Evolutionary conservation across 2,329 filamentous ascomycete species (phyloP).

Genomic region (Didymella glomerata): DNA sequence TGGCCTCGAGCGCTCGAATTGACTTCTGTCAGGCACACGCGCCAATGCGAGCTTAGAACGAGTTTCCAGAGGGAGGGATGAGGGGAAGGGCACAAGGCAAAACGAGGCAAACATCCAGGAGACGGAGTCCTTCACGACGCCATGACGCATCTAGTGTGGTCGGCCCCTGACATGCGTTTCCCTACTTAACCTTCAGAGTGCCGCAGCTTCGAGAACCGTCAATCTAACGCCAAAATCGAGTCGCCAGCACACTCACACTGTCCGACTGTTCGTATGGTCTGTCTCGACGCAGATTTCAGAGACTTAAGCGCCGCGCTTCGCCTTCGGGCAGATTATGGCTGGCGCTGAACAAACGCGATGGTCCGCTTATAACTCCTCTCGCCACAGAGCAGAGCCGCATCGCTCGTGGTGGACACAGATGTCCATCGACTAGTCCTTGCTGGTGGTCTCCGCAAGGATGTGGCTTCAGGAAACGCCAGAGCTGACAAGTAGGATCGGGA

Average conservation of each 20-base stretch:
- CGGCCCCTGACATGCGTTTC: slow-evolving; percentile 19
- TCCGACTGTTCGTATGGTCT: neutral
- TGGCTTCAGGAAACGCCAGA: neutral
- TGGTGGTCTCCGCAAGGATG: neutral
- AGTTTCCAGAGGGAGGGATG: slow-evolving; percentile 8
- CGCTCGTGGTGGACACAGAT: neutral
- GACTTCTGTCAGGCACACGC: slow-evolving; percentile 13
- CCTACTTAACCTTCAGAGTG: slow-evolving; percentile 34
- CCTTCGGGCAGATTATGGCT: slow-evolving; percentile 2
- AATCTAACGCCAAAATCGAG: neutral
- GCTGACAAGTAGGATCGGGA: slow-evolving; percentile 7
- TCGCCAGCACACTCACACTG: neutral
- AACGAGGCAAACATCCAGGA: slow-evolving; percentile 27
- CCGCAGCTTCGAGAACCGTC: slow-evolving; percentile 18
- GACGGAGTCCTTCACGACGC: slow-evolving; percentile 22
- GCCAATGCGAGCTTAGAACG: slow-evolving; percentile 26
- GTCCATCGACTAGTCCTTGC: neutral
- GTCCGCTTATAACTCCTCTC: slow-evolving; percentile 30
- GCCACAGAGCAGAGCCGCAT: slow-evolving; percentile 34
- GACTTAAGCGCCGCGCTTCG: slow-evolving; percentile 6
- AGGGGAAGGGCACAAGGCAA: slow-evolving; percentile 27
- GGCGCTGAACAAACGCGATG: slow-evolving; percentile 15
- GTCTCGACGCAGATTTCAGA: neutral
- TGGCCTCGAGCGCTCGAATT: slow-evolving; percentile 15
- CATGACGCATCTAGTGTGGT: slow-evolving; percentile 19